These are phyloP conservation scores for Colletotrichum melonis DNA, from an alignment of 2,329 filamentous ascomycete species.

Conservation along the genomic window DNA sequence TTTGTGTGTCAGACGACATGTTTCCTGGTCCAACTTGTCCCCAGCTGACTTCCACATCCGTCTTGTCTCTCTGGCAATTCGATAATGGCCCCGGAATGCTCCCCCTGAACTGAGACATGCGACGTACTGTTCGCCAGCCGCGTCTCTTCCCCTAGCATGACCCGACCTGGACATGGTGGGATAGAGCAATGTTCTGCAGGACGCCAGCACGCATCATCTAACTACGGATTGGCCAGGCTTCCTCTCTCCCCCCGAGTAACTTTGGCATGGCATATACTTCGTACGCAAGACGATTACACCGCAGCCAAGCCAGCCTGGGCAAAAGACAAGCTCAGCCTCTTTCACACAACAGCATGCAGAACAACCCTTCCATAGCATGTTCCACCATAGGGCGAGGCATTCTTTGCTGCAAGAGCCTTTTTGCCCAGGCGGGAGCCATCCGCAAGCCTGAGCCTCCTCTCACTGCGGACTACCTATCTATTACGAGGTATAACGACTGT, in stretches of 20 bases:
- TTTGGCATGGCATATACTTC: neutral
- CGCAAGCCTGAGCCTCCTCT: neutral
- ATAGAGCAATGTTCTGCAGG: slow-evolving; percentile 20
- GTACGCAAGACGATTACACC: neutral
- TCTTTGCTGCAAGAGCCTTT: neutral
- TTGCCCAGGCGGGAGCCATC: neutral
- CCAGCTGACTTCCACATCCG: neutral
- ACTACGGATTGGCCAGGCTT: too few relatives aligned
- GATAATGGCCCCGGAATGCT: neutral
- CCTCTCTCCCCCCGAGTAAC: neutral
- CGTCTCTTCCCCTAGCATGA: slow-evolving; percentile 24
- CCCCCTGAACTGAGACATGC: neutral
- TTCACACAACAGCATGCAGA: slow-evolving; percentile 2
- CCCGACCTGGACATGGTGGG: neutral
- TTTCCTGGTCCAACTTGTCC: neutral
- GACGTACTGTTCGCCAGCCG: neutral
- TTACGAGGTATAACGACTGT: neutral
- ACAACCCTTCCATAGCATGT: slow-evolving; percentile 10
- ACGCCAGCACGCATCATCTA: slow-evolving; percentile 11
- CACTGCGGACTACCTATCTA: neutral
- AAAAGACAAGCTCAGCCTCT: slow-evolving; percentile 8
- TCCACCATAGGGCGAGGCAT: slow-evolving; percentile 11
- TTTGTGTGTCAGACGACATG: slow-evolving; percentile 17
- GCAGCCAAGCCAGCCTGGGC: slow-evolving; percentile 1
- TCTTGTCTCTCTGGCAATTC: neutral